Conservation (phyloP, 768 basidiomycete species). For the Termitomyces sp. region DNA sequence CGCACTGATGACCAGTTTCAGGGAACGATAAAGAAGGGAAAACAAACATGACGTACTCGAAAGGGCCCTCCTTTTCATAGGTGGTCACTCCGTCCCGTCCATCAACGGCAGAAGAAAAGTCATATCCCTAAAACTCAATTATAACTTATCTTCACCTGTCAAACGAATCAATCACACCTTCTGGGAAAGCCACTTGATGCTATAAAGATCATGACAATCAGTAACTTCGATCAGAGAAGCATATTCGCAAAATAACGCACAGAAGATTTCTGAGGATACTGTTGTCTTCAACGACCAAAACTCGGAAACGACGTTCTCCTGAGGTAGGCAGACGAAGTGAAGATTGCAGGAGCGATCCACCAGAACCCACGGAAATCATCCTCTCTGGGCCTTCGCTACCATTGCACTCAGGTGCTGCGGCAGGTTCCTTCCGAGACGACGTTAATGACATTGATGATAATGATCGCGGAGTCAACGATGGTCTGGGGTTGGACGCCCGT, state of each 20-base stretch:
- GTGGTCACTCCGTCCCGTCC: slow-evolving; percentile 80
- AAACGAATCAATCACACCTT: slow-evolving; percentile 31
- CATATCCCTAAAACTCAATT: slow-evolving; percentile 47
- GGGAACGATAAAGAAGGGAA: background rate
- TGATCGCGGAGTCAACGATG: slow-evolving; percentile 49
- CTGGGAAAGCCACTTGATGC: slow-evolving; percentile 62
- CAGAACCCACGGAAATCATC: slow-evolving; percentile 49
- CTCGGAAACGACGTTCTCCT: slow-evolving; percentile 44
- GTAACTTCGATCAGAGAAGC: slow-evolving; percentile 1
- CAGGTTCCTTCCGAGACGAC: slow-evolving; percentile 25
- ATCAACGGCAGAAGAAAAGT: slow-evolving; percentile 75
- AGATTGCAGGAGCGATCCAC: slow-evolving; percentile 66
- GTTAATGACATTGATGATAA: slow-evolving; percentile 42
- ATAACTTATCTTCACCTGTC: background rate
- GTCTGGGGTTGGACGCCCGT: slow-evolving; percentile 28
- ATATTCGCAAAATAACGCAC: slow-evolving; percentile 37
- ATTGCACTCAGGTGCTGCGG: slow-evolving; percentile 19
- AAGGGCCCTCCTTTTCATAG: slow-evolving; percentile 69
- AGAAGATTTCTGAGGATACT: slow-evolving; percentile 76
- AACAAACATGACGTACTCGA: slow-evolving; percentile 60
- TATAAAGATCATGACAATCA: slow-evolving; percentile 10
- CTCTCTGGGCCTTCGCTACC: slow-evolving; percentile 21
- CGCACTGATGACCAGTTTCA: slow-evolving; percentile 42
- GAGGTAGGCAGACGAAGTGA: slow-evolving; percentile 50
- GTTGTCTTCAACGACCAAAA: slow-evolving; percentile 91